These are phyloP conservation scores for Curvularia sp. DNA, from an alignment of 2,329 filamentous ascomycete species.

Conservation along the genomic window DNA sequence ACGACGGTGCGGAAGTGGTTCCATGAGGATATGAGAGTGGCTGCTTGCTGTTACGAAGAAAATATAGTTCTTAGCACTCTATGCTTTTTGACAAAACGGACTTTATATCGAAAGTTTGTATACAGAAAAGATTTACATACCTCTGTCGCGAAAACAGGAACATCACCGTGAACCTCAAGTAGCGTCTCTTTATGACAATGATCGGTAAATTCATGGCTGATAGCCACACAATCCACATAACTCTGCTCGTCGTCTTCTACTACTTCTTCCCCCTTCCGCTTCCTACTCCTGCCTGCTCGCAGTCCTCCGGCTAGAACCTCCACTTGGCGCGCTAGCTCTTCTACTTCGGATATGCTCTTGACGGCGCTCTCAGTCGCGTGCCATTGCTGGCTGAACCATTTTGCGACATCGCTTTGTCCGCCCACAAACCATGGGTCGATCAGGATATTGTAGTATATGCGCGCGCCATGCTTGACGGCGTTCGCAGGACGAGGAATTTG, in stretches of 20 bases:
- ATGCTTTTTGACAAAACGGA: no score
- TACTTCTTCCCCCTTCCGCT: conserved; percentile 16
- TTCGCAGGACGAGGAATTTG: conserved; percentile 64
- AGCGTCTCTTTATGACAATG: conserved; percentile 70
- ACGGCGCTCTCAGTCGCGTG: conserved; percentile 64
- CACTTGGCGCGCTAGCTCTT: conserved; percentile 58
- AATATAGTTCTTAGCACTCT: no score
- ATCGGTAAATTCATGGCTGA: conserved; percentile 73
- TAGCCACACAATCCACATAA: conserved; percentile 64
- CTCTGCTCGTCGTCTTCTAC: conserved; percentile 30
- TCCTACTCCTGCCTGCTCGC: conserved; percentile 25
- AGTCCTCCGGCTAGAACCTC: conserved; percentile 53
- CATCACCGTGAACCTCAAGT: conserved; percentile 59
- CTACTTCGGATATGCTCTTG: conserved; percentile 62
- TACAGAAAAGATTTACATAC: conserved; percentile 25
- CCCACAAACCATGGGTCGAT: conserved; percentile 71
- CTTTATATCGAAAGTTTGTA: no score
- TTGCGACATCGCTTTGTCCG: conserved; percentile 67
- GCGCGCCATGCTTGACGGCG: conserved; percentile 51
- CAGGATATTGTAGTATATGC: conserved; percentile 67
- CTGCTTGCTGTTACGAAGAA: conserved; percentile 56
- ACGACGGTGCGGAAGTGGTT: conserved; percentile 65
- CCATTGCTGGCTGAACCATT: conserved; percentile 71
- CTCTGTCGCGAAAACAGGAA: conserved; percentile 66
- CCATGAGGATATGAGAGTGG: conserved; percentile 64